Conservation (phyloP, 2,329 filamentous ascomycete species). For the Cryphonectria naterciae region DNA sequence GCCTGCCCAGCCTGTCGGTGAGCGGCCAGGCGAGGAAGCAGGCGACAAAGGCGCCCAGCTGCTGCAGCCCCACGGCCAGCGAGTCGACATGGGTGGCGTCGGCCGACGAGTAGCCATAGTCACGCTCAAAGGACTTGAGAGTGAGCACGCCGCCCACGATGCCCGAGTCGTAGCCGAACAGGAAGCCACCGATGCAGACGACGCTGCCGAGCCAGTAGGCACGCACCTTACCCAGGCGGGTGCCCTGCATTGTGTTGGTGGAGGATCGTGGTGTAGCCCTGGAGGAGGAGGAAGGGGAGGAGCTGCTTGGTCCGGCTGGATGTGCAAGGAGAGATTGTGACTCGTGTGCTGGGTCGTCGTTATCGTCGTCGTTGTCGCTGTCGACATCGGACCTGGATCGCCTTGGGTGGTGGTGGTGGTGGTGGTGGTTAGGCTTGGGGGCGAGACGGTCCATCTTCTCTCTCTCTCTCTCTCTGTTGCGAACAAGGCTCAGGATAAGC, state of each 20-base stretch:
- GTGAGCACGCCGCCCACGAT: slow-evolving; percentile 41
- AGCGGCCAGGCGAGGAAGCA: slow-evolving; percentile 41
- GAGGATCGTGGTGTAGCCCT: neutral
- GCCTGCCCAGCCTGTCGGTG: slow-evolving; percentile 37
- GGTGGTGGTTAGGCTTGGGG: neutral
- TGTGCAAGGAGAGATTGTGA: slow-evolving; percentile 5
- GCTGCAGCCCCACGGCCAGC: slow-evolving; percentile 39
- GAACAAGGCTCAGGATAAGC: neutral
- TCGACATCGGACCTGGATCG: neutral
- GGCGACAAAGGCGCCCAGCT: slow-evolving; percentile 40
- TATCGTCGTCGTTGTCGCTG: neutral
- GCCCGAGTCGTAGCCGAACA: slow-evolving; percentile 50
- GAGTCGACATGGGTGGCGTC: slow-evolving; percentile 37
- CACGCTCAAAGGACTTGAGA: slow-evolving; percentile 36
- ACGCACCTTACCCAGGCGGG: slow-evolving; percentile 44
- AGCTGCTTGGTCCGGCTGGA: neutral
- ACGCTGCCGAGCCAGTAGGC: slow-evolving; percentile 57
- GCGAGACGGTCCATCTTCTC: neutral
- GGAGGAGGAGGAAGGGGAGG: neutral
- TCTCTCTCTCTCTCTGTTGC: neutral
- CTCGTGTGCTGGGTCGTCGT: neutral
- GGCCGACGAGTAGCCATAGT: slow-evolving; percentile 35
- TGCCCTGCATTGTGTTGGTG: slow-evolving; percentile 33
- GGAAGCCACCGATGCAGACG: slow-evolving; percentile 55
- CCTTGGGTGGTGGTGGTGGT: neutral